Evolutionary conservation across 2,329 filamentous ascomycete genomes (phyloP), one percentile per base, ranked within the genome.

Genomic region (Daldinia sp.): DNA sequence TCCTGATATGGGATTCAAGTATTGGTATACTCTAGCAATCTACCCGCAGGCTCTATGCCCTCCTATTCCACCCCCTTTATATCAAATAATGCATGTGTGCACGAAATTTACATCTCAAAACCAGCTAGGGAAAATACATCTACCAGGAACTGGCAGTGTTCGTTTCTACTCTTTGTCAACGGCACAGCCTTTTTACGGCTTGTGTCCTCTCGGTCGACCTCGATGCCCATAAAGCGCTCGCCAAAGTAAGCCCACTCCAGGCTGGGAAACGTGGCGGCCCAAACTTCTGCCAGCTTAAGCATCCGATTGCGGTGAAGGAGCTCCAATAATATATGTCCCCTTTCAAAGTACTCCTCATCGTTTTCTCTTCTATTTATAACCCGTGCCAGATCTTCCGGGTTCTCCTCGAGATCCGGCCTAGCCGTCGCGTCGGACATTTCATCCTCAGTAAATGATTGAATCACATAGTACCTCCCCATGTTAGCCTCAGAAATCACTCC

Each of bases 211-310:
- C 7, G 26, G 6, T 50, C 46, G 13, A 28, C 23, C 26, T 30
- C 15, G 3, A 50, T 23, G 26, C 46, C 46, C 23, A 50, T 50
- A 30, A 50, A 5, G 12, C 46, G 5, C 13, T 50, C 23, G 6
- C 46, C 46, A n/a, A 50, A 50, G 26, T 50, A 50, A 30, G 26
- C 30, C 46, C 46, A 50, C 46, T 50, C 6, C 1, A 50, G 15
- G 46, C 6, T 30, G 15, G 46, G 46, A 18, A 50, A 50, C 13
- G 23, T 23, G 6, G 46, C 46, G 2, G 46, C 46, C 46, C 46
- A 50, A 23, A 23, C 15, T 13, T 50, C 46, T 2, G 46, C n/a
- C 26, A 9, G 46, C 15, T 30, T 50, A 3, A 50, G 46, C 46
- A 50, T 50, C 1, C 46, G 46, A 4, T 50, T 50, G 13, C 46